A percentile compares a stretch with the other conserved stretches of the same genome.
Conservation (phyloP, 2,329 filamentous ascomycete genomes). For the Lachnellula arida region DNA sequence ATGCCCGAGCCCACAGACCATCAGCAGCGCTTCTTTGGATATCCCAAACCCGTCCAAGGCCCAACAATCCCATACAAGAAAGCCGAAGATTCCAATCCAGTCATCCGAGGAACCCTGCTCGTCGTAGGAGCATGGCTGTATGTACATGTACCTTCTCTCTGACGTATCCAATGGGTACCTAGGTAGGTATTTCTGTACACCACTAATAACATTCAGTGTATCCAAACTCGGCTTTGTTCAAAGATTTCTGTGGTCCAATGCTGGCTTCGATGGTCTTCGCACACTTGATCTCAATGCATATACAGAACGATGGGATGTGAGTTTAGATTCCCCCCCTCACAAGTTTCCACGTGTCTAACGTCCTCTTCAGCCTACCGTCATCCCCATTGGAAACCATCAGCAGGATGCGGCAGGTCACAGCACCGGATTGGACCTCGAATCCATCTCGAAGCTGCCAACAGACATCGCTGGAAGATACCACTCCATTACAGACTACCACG, state of each 20-base stretch:
- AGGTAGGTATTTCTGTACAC: conserved; percentile 1
- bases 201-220: conserved; percentile 42
- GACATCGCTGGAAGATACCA: conserved; percentile 52
- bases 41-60: conserved; percentile 25
- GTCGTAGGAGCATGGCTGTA: conserved; percentile 59
- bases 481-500: conserved; percentile 72
- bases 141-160: conserved; percentile 29
- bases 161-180: too few species aligned
- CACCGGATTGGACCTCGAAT: conserved; percentile 37
- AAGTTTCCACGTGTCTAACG: conserved; percentile 1
- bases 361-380: conserved; percentile 48
- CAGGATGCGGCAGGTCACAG: conserved; percentile 9
- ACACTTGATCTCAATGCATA: conserved; percentile 43
- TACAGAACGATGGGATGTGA: conserved; percentile 46
- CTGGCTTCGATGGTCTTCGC: conserved; percentile 47
- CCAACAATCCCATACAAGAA: conserved; percentile 40
- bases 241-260: conserved; percentile 65
- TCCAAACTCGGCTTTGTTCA: conserved; percentile 57
- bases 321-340: conserved; percentile 8
- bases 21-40: conserved; percentile 23
- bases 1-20: neutral
- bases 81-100: conserved; percentile 60
- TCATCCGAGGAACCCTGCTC: conserved; percentile 61
- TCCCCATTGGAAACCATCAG: conserved; percentile 32
- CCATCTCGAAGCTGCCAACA: conserved; percentile 38